These are phyloP conservation scores for Globisporangium paddicum DNA, from an alignment of 352 stramenopile species.

Conservation along the genomic window DNA sequence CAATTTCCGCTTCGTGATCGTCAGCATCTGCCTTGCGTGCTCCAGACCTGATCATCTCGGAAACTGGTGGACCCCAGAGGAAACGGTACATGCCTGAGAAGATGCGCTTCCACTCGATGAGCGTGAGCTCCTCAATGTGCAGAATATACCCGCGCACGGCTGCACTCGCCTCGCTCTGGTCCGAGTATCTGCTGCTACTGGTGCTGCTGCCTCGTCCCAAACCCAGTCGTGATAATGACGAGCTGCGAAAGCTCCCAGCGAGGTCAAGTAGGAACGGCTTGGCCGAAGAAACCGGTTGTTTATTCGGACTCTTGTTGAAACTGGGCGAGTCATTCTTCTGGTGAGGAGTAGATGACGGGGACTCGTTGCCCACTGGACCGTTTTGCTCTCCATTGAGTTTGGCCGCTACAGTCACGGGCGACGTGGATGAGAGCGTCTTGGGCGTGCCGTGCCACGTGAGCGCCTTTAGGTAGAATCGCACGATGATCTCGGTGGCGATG, in stretches of 20 bases:
- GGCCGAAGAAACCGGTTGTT: background rate
- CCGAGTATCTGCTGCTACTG: conserved; percentile 34
- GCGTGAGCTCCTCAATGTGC: conserved; percentile 58
- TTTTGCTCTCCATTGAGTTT: background rate
- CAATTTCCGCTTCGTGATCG: conserved; percentile 28
- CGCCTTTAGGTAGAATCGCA: conserved; percentile 68
- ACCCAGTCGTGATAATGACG: conserved; percentile 1
- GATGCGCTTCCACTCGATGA: conserved; percentile 63
- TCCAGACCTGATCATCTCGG: background rate
- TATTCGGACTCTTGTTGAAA: conserved; percentile 3
- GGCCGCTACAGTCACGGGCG: background rate
- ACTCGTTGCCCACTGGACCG: background rate
- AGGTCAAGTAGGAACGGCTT: conserved; percentile 14
- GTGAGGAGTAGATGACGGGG: background rate
- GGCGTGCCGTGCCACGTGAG: conserved; percentile 66
- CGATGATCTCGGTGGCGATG: conserved; percentile 70
- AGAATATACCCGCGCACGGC: conserved; percentile 59
- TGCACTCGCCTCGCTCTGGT: conserved; percentile 22
- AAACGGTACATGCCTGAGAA: conserved; percentile 59
- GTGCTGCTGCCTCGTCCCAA: conserved; percentile 10
- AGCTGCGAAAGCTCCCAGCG: conserved; percentile 10
- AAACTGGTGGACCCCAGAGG: conserved; percentile 22
- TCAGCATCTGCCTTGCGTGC: background rate
- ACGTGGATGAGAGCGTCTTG: conserved; percentile 19
- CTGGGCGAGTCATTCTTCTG: background rate